Evolutionary conservation across 139 green algal species (phyloP).

Genomic region (Chlamydomonas schloesseri): DNA sequence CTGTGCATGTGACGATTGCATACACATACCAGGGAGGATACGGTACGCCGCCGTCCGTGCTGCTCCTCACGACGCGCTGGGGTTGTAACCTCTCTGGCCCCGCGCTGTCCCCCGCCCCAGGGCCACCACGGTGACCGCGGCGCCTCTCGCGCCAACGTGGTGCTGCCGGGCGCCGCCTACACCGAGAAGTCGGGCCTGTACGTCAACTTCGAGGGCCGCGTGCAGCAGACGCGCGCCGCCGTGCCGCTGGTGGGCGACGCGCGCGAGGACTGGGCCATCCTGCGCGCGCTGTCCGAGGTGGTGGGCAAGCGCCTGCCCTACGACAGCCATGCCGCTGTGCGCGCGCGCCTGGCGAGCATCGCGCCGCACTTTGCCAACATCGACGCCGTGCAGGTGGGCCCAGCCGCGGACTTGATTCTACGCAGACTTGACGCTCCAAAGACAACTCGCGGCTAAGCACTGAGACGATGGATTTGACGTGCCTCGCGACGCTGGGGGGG

Average conservation of each 20-base stretch:
- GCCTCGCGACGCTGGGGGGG: no score
- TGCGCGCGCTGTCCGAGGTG: constrained; percentile 66
- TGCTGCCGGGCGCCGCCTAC: constrained; percentile 94
- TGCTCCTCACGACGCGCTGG: no score
- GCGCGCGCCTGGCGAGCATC: constrained; percentile 83
- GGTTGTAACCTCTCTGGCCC: no score
- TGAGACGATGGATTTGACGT: no score
- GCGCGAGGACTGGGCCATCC: constrained; percentile 93
- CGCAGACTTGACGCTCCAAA: no score
- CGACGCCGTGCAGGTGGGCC: constrained; percentile 73
- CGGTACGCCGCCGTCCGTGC: no score
- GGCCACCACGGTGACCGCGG: constrained; percentile 96
- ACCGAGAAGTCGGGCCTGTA: constrained; percentile 91
- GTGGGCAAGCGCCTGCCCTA: constrained; percentile 88
- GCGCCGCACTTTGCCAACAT: constrained; percentile 80
- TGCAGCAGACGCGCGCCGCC: constrained; percentile 89
- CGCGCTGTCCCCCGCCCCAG: constrained; percentile 33
- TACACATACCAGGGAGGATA: no score
- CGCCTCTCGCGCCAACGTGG: constrained; percentile 89
- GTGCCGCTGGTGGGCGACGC: constrained; percentile 81
- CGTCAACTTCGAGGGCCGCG: constrained; percentile 95
- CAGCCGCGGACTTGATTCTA: no score
- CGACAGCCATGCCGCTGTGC: constrained; percentile 80
- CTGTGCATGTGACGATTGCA: no score
- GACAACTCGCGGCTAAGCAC: no score